Evolutionary conservation across 345 rosid species (phyloP), one percentile per base, ranked within the genome.

Genomic region (Melastoma malabathricum): DNA sequence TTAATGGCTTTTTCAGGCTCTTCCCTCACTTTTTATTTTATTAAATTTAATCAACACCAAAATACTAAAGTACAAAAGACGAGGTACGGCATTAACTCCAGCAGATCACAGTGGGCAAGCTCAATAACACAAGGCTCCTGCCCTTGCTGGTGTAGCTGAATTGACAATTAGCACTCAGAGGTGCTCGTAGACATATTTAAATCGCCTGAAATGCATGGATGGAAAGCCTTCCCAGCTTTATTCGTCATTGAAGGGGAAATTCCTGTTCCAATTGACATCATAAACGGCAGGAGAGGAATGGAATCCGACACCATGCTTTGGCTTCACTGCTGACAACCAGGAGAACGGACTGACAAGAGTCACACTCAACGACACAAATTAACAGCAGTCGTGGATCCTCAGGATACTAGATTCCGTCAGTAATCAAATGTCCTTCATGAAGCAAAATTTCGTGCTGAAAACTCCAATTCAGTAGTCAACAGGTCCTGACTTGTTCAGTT

Each of bases 181-280:
- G 53, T 43, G 48, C 62, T 51, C n/a, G n/a, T n/a, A 59, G 47
- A 48, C 53, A 52, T 15, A 61, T 58, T 43, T 60, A 64, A 18
- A 50, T 64, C 62, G 59, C 70, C 54, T 18, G 55, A 57, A 51
- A 38, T 45, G 47, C 71, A 66, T 59, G 45, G 68, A 71, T 49
- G 63, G 60, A 68, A 48, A 67, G 75, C 71, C 82, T 60, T 63
- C 66, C 41, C 50, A 54, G 75, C 79, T 66, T 80, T 80, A 76
- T 78, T 78, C 61, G 67, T 68, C 59, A 49, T 55, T 66, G 63
- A 62, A 73, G 58, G 60, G 62, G 63, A 60, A 66, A 59, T 71
- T 66, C 70, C 65, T 63, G 51, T 66, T 61, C 12, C 23, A 59
- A 54, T 60, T 62, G 23, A 69, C 62, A 57, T 55, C 56, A 68